Evolutionary conservation across 2,329 filamentous ascomycete species (phyloP).

Genomic region (Ascosphaera acerosa): DNA sequence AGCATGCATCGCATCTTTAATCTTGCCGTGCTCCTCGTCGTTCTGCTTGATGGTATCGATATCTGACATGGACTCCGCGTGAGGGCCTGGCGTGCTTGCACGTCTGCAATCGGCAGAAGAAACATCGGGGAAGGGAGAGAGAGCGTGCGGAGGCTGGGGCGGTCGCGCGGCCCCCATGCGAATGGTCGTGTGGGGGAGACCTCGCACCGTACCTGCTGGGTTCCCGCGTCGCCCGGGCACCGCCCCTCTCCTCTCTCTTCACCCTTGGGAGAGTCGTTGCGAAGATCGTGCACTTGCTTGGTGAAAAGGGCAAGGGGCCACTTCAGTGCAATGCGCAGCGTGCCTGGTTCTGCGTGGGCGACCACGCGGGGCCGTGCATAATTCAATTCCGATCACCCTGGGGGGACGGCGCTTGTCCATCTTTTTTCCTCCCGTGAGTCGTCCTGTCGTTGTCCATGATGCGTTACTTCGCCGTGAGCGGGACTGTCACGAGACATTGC

Average conservation of each 20-base stretch:
- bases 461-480: too few relatives aligned
- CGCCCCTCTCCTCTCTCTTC: slow-evolving; percentile 17
- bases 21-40: too few relatives aligned
- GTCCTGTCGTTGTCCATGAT: too few relatives aligned
- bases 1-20: too few relatives aligned
- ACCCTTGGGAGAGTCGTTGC: slow-evolving; percentile 81
- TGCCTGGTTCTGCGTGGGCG: slow-evolving; percentile 17
- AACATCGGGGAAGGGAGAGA: slow-evolving; percentile 38
- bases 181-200: too few relatives aligned
- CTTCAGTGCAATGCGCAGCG: slow-evolving; percentile 94
- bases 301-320: slow-evolving; percentile 34
- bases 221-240: too few relatives aligned
- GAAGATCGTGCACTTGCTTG: slow-evolving; percentile 47
- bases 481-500: too few relatives aligned
- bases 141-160: too few relatives aligned
- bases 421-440: slow-evolving; percentile 26
- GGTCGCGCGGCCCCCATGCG: too few relatives aligned
- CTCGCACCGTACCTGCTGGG: too few relatives aligned
- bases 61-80: slow-evolving; percentile 40
- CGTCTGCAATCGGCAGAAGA: slow-evolving; percentile 83
- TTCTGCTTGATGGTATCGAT: too few relatives aligned
- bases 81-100: slow-evolving; percentile 61
- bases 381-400: slow-evolving; percentile 92
- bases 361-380: slow-evolving; percentile 26
- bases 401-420: slow-evolving; percentile 45